Base-by-base conservation (phyloP, 2,329 filamentous ascomycete species). In the Cyclaneusma minus region DNA sequence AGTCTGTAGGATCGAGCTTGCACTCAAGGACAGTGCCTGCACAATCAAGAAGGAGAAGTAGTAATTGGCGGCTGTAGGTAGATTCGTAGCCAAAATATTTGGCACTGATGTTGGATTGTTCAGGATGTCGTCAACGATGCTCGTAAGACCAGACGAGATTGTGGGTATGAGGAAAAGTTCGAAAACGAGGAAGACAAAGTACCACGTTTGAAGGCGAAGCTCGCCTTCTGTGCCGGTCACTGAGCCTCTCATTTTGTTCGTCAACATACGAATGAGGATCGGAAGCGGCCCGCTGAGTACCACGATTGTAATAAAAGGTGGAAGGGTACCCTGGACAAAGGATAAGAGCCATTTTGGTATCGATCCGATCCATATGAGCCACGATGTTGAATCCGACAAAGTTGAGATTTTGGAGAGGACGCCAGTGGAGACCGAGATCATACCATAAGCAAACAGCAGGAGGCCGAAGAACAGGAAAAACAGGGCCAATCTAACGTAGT, bases 31-130 rank as follows among this genome's bases (percentile, higher is more conserved):
- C 8, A 29, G 27, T 21, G 34, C 30, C 28, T 42, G 38, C 18
- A 42, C 23, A 21, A 42, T 22, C 24, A 42, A 28, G 29, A 40
- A 42, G 12, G 38, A 42, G 28, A 40, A 41, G 28, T 38, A 42
- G 31, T 42, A 42, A 32, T 41, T 36, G n/a, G 35, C 29, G 15
- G 38, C 32, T 19, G 38, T 42, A 7, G 37, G 38, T n/a, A 42
- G 17, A 27, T 41, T 41, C 13, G 34, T 35, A 14, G 36, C 40
- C 23, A 42, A 31, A 13, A 42, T 34, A 9, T 34, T 13, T 4
- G 40, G 34, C 12, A 37, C 35, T 1, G 39, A 39, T 21, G 31
- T 27, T 13, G 34, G 19, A 18, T 34, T 31, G 20, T 32, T 29
- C 14, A 37, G 15, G 20, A 41, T 30, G 21, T 42, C 28, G 3